Conservation (phyloP, 2,329 filamentous ascomycete genomes). For the Bipolaris gigantea region DNA sequence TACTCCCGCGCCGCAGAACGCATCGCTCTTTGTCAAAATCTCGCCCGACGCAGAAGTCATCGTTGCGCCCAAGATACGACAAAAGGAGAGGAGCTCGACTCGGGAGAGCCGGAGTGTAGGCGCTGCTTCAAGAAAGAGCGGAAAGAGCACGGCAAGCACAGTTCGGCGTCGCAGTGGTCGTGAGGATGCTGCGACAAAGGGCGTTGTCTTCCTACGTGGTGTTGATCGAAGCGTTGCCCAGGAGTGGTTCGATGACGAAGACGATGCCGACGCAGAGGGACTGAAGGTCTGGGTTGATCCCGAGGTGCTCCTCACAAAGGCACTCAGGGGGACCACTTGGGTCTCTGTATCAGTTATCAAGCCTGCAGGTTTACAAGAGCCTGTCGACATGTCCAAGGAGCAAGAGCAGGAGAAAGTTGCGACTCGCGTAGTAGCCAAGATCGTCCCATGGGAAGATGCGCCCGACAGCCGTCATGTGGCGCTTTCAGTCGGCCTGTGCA, state of each 20-base stretch:
- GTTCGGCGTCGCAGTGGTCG: constrained; percentile 60
- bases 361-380: constrained; percentile 73
- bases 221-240: constrained; percentile 70
- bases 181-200: constrained; percentile 67
- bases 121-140: constrained; percentile 76
- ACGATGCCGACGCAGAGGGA: constrained; percentile 51
- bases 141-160: constrained; percentile 74
- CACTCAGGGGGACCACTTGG: constrained; percentile 75
- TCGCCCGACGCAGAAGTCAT: constrained; percentile 94
- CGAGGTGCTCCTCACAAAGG: constrained; percentile 71
- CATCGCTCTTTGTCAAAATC: constrained; percentile 84
- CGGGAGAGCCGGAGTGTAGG: constrained; percentile 78
- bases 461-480: constrained; percentile 80
- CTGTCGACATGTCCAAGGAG: constrained; percentile 72
- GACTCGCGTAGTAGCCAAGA: constrained; percentile 72
- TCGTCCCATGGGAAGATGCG: constrained; percentile 81
- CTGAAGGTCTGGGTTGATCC: constrained; percentile 84
- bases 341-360: constrained; percentile 84
- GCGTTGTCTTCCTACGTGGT: constrained; percentile 74
- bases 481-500: constrained; percentile 76
- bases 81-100: constrained; percentile 65
- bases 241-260: constrained; percentile 78
- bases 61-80: constrained; percentile 87
- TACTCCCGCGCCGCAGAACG: constrained; percentile 69
- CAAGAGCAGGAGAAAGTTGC: constrained; percentile 61